Conservation (phyloP, 441 rosid species). For the Erodium trifolium region DNA sequence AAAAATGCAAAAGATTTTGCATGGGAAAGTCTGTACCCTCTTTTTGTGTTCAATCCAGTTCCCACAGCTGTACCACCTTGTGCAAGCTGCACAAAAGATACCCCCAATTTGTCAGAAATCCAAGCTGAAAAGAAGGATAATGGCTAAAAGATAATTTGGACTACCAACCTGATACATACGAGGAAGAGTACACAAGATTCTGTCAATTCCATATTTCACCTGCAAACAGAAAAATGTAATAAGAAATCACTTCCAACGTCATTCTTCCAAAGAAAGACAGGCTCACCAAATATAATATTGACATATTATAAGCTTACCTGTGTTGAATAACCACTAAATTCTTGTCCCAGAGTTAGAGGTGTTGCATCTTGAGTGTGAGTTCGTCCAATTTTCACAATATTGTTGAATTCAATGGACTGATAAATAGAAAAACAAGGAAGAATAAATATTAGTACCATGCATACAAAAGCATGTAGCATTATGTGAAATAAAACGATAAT, state of each 20-base stretch:
- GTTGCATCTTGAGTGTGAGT: slow-evolving; percentile 99
- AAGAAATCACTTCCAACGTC: slow-evolving; percentile 13
- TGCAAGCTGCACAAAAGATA: slow-evolving; percentile 66
- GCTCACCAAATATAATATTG: not conserved
- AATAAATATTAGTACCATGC: not conserved
- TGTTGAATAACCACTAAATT: slow-evolving; percentile 89
- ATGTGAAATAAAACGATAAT: not conserved
- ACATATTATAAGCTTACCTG: slow-evolving; percentile 40
- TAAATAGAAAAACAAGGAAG: slow-evolving; percentile 12
- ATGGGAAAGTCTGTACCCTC: slow-evolving; percentile 47
- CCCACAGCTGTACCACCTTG: slow-evolving; percentile 99
- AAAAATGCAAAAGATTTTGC: not conserved
- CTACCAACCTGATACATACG: slow-evolving; percentile 75
- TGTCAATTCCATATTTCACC: slow-evolving; percentile 77
- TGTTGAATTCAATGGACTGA: slow-evolving; percentile 69
- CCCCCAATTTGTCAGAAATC: slow-evolving; percentile 27
- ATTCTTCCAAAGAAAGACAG: slow-evolving; percentile 12
- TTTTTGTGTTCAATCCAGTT: slow-evolving; percentile 92
- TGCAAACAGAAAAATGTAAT: slow-evolving; percentile 22
- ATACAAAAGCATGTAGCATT: slow-evolving; percentile 5
- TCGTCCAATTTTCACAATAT: slow-evolving; percentile 90
- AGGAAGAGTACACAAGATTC: slow-evolving; percentile 65
- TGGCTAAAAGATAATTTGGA: slow-evolving; percentile 11
- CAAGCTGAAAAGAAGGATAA: not conserved
- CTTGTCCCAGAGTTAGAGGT: slow-evolving; percentile 95